Evolutionary conservation across 2,329 filamentous ascomycete genomes (phyloP), one percentile per base, ranked within the genome.

Genomic region (Trichoderma asperellum): DNA sequence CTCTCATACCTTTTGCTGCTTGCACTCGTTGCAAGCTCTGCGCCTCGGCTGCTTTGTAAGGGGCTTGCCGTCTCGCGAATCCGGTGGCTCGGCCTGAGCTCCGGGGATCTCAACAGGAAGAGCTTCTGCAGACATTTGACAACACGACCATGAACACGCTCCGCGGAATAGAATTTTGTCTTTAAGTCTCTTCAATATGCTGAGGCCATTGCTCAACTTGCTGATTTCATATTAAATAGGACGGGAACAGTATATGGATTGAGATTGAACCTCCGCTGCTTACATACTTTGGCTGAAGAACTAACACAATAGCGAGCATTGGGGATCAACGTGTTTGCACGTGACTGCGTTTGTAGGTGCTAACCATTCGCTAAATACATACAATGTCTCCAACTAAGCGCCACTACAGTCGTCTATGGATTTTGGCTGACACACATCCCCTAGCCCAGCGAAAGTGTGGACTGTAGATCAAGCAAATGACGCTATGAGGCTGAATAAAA

Each of bases 11-110:
- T 66, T 66, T 49, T 66, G 63, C 29, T 66, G 53, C 37, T 58
- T 66, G 27, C 63, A 66, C 29, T 66, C 63, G 2, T 66, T 66
- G 29, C 63, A 66, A 56, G 63, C 63, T 18, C 53, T 66, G 8
- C 63, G 53, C 34, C 63, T 58, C 37, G 62, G 53, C 53, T 66
- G 62, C 27, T 49, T 66, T 29, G 52, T 24, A 32, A 6, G 55
- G 16, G 37, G 27, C 62, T 58, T 52, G 35, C 62, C 52, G 8
- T 65, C 35, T 32, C 34, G 62, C 32, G 27, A 18, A 32, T 34
- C 55, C 55, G 18, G 55, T 24, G 62, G 52, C 37, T 47, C 27
- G 10, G 35, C n/a, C n/a, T n/a, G 62, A 16, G 29, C 27, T 57
- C n/a, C 14, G 29, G 53, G 18, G 24, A 66, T n/a, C 7, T 27